phyloP scores from a whole-genome alignment of 1,284 basidiomycete species.

The Pterulicium gracile region DNA sequence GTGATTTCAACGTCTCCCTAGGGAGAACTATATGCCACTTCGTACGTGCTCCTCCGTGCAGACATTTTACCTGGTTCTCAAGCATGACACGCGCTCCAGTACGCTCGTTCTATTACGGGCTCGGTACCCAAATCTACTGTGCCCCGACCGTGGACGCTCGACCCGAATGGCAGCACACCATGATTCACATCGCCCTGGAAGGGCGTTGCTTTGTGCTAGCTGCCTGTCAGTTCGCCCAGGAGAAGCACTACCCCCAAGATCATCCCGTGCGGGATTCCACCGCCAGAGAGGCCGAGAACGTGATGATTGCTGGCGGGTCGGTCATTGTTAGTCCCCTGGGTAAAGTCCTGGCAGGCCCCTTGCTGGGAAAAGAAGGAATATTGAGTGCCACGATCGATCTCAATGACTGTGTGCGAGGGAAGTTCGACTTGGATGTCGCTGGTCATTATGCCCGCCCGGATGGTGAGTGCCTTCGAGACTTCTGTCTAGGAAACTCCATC shows the following conservation, averaged over 20 bases:
- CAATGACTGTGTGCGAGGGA: conserved; percentile 49
- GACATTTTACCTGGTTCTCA: too few species aligned
- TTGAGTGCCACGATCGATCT: conserved; percentile 57
- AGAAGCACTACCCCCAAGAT: conserved; percentile 48
- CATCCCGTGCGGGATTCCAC: conserved; percentile 34
- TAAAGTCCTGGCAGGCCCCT: conserved; percentile 55
- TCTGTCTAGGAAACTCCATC: background rate
- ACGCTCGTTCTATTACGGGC: conserved; percentile 48
- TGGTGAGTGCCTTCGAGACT: conserved; percentile 26
- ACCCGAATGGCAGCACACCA: conserved; percentile 50
- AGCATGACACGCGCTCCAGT: conserved; percentile 22
- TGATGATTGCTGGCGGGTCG: conserved; percentile 63
- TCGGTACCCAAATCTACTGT: conserved; percentile 56
- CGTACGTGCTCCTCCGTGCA: conserved; percentile 22
- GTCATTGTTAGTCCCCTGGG: conserved; percentile 62
- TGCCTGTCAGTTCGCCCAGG: conserved; percentile 53
- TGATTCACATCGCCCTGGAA: conserved; percentile 68
- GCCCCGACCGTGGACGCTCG: conserved; percentile 65
- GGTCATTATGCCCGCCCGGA: conserved; percentile 65
- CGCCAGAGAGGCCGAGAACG: conserved; percentile 33
- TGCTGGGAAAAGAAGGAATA: conserved; percentile 49
- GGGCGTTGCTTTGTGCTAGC: conserved; percentile 69
- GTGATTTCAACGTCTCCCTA: conserved; percentile 13
- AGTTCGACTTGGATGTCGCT: conserved; percentile 62
- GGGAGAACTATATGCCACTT: conserved; percentile 75